Evolutionary conservation across 345 rosid genomes (phyloP).

Genomic region (Lepidium africanum): DNA sequence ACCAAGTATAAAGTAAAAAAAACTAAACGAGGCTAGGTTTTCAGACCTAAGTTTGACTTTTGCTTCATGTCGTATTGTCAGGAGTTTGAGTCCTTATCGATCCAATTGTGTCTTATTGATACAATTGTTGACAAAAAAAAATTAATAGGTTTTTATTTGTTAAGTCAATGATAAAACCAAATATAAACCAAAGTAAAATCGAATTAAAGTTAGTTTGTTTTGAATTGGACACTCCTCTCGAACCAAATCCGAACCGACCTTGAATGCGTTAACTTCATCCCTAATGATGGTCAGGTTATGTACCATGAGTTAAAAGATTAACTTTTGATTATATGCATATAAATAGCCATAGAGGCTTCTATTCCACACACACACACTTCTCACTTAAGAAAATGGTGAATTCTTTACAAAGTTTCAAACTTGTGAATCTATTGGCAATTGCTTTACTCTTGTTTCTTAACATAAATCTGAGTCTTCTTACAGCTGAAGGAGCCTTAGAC

Average conservation of each 20-base stretch:
- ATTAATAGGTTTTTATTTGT: background rate
- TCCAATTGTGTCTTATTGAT: too few species aligned
- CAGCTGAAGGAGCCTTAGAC: background rate
- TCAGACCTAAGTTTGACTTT: too few species aligned
- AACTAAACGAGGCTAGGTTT: too few species aligned
- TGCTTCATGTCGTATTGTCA: too few species aligned
- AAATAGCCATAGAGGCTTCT: background rate
- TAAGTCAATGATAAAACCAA: background rate
- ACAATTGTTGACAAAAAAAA: too few species aligned
- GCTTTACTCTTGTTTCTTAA: background rate
- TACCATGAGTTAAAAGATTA: background rate
- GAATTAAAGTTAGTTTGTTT: background rate
- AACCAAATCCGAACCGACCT: background rate
- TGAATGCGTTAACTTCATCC: background rate
- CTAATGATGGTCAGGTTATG: background rate
- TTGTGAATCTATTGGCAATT: background rate
- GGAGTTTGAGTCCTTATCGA: too few species aligned
- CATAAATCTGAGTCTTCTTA: background rate
- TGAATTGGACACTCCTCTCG: background rate
- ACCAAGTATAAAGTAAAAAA: too few species aligned
- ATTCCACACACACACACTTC: background rate
- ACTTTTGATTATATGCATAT: background rate
- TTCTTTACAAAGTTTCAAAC: slow-evolving; percentile 2
- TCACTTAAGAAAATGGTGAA: slow-evolving; percentile 8
- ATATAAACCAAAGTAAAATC: background rate